Base-by-base conservation (phyloP, 331 rosid species). In the Acacia concinna region DNA sequence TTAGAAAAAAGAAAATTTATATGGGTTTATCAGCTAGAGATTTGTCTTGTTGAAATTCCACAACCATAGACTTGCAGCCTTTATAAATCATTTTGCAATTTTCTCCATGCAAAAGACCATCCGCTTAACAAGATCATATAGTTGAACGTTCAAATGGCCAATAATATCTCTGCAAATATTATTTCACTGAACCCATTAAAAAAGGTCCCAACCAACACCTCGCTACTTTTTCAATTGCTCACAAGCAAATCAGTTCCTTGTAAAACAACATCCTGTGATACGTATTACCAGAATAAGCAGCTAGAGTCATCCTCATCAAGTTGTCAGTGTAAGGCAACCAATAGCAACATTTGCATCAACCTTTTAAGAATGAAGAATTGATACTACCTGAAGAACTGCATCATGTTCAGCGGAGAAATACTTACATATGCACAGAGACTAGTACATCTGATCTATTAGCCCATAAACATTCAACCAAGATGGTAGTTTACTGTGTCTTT, bases 111-210 rank as follows among this genome's bases (percentile, higher is more conserved):
- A 34, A 62, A 74, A 12, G 23, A 28, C 63, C 35, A 47, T 32
- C n/a, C 30, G 37, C 30, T 37, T 35, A 44, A 35, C 49, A 47
- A 18, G 28, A 71, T 70, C 37, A 34, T 38, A 28, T 21, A 52
- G 75, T 52, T 51, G 3, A 21, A 51, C 65, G 30, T 81, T 65
- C 76, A 67, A 30, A 44, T 75, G 68, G 71, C 46, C 67, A 57
- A 21, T 27, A 32, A 64, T 14, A 65, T 21, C 28, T 35, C 64
- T 47, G 70, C 49, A n/a, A 23, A 11, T 34, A 37, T 23, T 79
- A 68, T 63, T 73, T 38, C 68, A 46, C 68, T 18, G 56, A 27
- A 63, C 43, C 43, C 71, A 34, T 73, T 10, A 31, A 37, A 52
- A 3, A 56, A 28, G 34, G 13, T 68, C 20, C 15, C 11, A 51